Conservation (phyloP, 2,329 filamentous ascomycete species). For the Alternaria solani region DNA sequence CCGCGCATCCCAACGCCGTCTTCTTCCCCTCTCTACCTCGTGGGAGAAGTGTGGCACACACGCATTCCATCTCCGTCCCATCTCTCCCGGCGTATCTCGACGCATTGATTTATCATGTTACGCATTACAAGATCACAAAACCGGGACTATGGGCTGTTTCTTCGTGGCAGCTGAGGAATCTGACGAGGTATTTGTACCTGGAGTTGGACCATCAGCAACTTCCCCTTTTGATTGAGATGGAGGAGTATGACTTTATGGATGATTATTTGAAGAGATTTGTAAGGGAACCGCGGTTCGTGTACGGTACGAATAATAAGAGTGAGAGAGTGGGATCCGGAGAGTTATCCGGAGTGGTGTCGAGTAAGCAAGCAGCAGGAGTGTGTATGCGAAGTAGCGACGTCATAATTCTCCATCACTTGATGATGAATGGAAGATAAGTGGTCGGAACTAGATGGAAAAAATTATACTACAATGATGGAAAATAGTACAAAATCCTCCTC, state of each 20-base stretch:
- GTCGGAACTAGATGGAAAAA: too few species aligned
- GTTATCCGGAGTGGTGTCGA: conserved; percentile 6
- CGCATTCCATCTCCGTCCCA: neutral
- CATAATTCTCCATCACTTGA: neutral
- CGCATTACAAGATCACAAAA: neutral
- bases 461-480: too few species aligned
- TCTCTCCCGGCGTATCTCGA: neutral
- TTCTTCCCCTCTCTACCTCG: neutral
- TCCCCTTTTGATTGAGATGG: conserved; percentile 3
- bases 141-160: neutral
- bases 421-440: too few species aligned
- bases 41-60: neutral
- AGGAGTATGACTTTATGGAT: conserved; percentile 7
- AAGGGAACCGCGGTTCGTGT: conserved; percentile 4
- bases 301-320: neutral
- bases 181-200: conserved; percentile 9
- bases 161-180: neutral
- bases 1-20: neutral
- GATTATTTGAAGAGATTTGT: neutral
- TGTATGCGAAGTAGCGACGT: neutral
- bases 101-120: neutral
- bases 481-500: too few species aligned
- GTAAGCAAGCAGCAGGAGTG: neutral
- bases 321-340: conserved; percentile 1
- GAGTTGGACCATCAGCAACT: conserved; percentile 4